phyloP scores from a whole-genome alignment of 2,329 filamentous ascomycete genomes.

The Zasmidium cellare region DNA sequence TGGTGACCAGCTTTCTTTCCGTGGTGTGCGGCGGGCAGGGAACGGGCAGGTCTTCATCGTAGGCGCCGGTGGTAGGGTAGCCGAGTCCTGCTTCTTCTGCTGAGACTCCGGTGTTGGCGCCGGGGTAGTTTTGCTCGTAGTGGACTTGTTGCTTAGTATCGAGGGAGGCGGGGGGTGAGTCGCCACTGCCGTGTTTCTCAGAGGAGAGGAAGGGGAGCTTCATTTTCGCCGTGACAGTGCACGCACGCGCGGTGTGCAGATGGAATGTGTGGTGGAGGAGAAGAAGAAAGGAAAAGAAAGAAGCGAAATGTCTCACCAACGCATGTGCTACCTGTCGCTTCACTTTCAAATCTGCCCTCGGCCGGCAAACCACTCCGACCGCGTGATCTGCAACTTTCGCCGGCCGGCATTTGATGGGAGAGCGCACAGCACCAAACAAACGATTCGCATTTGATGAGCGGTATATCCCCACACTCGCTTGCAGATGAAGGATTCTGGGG shows the following conservation, averaged over 20 bases:
- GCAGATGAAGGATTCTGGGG: not conserved
- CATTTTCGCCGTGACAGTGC: not conserved
- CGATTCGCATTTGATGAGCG: not conserved
- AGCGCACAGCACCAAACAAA: no score
- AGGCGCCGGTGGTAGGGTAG: slow-evolving; percentile 14
- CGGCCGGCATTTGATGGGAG: not conserved
- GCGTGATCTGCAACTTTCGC: not conserved
- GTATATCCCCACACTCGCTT: not conserved
- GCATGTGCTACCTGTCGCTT: not conserved
- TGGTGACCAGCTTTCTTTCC: slow-evolving; percentile 44
- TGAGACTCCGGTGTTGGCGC: slow-evolving; percentile 10
- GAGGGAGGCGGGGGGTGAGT: slow-evolving; percentile 4
- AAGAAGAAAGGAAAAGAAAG: not conserved
- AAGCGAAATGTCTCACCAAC: not conserved
- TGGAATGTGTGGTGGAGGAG: not conserved
- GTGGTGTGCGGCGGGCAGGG: slow-evolving; percentile 52
- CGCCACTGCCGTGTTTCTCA: not conserved
- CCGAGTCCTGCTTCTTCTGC: slow-evolving; percentile 5
- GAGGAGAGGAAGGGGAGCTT: not conserved
- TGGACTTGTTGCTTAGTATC: slow-evolving; percentile 3
- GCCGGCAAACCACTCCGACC: not conserved
- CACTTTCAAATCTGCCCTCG: not conserved
- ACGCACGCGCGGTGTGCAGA: not conserved
- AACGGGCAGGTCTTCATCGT: slow-evolving; percentile 35
- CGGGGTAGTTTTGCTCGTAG: slow-evolving; percentile 17